Percentiles rank a stretch among this genome's conserved stretches.
Evolutionary conservation across 2,329 filamentous ascomycete genomes (phyloP).

Genomic region (Diaporthe humulicola): DNA sequence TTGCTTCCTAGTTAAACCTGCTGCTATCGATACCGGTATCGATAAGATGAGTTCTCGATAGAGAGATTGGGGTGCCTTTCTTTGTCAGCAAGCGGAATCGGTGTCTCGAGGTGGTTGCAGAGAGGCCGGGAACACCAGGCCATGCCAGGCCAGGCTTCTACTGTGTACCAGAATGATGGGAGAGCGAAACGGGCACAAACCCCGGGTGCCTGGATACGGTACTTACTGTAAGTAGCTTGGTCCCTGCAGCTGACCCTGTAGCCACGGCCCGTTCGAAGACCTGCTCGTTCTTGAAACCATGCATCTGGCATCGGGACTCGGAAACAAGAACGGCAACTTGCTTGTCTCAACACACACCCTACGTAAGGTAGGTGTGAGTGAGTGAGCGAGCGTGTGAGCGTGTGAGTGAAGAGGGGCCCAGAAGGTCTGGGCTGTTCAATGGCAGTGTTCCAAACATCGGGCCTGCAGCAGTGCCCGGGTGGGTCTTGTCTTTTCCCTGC

Average conservation of each 20-base stretch:
- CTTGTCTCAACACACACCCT: background rate
- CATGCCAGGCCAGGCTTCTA: background rate
- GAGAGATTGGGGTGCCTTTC: background rate
- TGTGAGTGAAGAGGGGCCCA: slow-evolving; percentile 3
- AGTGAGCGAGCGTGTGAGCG: background rate
- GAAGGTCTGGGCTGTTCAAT: slow-evolving; percentile 12
- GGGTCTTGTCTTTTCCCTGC: slow-evolving; percentile 16
- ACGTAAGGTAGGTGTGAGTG: background rate
- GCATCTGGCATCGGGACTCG: background rate
- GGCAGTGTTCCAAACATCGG: background rate
- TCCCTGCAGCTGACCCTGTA: slow-evolving; percentile 6
- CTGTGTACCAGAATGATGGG: background rate
- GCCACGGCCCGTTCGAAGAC: background rate
- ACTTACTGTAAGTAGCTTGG: background rate
- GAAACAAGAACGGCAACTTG: background rate
- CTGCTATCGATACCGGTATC: background rate
- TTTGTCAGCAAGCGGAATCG: slow-evolving; percentile 12
- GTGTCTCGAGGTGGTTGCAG: background rate
- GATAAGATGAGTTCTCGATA: background rate
- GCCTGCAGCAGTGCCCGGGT: slow-evolving; percentile 28
- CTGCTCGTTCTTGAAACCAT: slow-evolving; percentile 7
- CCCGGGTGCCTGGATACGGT: background rate
- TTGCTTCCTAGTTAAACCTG: background rate
- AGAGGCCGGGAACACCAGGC: background rate
- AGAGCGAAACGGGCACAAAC: background rate